phyloP scores from a whole-genome alignment of 805 yeast species.

The Candida qinlingensis region DNA sequence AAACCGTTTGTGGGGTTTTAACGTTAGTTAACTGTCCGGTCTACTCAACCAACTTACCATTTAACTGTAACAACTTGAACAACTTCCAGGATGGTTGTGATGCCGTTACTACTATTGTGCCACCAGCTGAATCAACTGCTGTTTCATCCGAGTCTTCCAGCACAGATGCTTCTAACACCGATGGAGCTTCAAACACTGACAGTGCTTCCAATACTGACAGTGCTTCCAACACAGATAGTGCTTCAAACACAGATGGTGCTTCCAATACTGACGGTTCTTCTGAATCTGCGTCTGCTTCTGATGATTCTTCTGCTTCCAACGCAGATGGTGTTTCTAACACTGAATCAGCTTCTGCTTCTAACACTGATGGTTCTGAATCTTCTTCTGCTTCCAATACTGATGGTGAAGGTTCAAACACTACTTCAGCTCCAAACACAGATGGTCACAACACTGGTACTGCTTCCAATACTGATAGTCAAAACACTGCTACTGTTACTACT shows the following conservation, averaged over 20 bases:
- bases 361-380: not conserved
- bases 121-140: no score
- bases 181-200: no score
- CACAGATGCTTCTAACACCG: no score
- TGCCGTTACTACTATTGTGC: no score
- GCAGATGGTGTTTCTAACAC: not conserved
- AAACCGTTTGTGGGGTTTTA: slow-evolving; percentile 6
- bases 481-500: slow-evolving; percentile 12
- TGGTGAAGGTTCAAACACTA: not conserved
- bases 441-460: slow-evolving; percentile 21
- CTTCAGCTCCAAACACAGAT: slow-evolving; percentile 23
- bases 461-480: slow-evolving; percentile 1
- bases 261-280: not conserved
- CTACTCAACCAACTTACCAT: slow-evolving; percentile 7
- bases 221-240: no score
- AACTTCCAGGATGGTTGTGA: not conserved
- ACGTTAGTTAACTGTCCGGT: slow-evolving; percentile 5
- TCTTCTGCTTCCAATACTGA: slow-evolving; percentile 29
- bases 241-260: no score
- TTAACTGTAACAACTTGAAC: slow-evolving; percentile 8
- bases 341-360: not conserved
- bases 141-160: no score
- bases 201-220: no score
- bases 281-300: not conserved
- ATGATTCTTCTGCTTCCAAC: not conserved